These are phyloP conservation scores for Penicillium silybi DNA, from an alignment of 495 filamentous ascomycete species.

Conservation along the genomic window DNA sequence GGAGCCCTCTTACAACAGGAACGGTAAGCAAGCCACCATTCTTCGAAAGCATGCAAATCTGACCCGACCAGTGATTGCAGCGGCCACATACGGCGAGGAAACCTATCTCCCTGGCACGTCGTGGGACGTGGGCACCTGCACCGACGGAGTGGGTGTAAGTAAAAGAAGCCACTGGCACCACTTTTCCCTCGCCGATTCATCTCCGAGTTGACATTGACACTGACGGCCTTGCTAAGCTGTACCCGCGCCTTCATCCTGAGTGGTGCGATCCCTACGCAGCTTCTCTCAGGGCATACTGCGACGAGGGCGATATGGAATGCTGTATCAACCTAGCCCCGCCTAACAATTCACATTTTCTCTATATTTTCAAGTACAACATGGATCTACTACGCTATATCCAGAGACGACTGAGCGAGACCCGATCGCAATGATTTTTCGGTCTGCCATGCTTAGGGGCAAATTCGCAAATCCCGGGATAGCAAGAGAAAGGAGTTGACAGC, in stretches of 20 bases:
- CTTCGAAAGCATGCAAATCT: no score
- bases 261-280: constrained; percentile 13
- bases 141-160: constrained; percentile 23
- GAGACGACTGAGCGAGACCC: constrained; percentile 8
- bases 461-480: no score
- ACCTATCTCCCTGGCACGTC: constrained; percentile 19
- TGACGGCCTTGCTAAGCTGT: constrained; percentile 10
- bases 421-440: neutral
- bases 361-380: constrained; percentile 18
- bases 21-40: no score
- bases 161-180: neutral
- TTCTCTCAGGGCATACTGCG: constrained; percentile 23
- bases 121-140: constrained; percentile 25
- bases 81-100: constrained; percentile 25
- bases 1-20: constrained; percentile 15
- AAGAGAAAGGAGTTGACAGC: neutral
- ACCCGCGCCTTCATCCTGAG: constrained; percentile 22
- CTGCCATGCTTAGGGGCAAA: neutral
- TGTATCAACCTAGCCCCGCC: constrained; percentile 11
- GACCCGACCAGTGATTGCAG: constrained; percentile 15
- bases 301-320: constrained; percentile 19
- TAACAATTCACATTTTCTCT: constrained; percentile 8
- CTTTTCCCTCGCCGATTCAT: neutral
- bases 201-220: neutral
- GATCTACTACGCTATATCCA: constrained; percentile 14